Conservation (phyloP, 768 basidiomycete genomes). For the Leccinellum albellum region DNA sequence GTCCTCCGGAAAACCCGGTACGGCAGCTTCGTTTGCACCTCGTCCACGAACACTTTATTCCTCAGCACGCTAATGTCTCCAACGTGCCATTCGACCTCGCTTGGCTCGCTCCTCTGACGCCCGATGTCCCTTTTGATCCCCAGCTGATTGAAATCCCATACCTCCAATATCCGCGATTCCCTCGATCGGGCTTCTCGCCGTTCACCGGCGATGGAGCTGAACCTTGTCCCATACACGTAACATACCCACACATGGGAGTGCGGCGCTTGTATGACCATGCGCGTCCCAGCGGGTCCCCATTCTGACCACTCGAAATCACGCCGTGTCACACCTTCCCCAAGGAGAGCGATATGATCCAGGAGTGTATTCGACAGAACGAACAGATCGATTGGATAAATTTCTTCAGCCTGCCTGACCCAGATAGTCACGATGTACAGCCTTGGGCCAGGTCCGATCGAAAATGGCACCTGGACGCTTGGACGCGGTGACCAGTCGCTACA, state of each 20-base stretch:
- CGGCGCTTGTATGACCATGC: constrained; percentile 37
- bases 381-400: constrained; percentile 34
- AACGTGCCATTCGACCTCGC: constrained; percentile 22
- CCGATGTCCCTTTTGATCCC: constrained; percentile 30
- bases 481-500: constrained; percentile 43
- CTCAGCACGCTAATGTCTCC: constrained; percentile 25
- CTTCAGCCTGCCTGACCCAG: constrained; percentile 31
- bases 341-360: constrained; percentile 22
- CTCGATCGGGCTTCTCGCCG: constrained; percentile 9
- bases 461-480: constrained; percentile 39
- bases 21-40: constrained; percentile 45
- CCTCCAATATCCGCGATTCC: constrained; percentile 27
- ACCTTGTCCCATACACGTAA: constrained; percentile 50
- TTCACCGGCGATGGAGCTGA: constrained; percentile 28
- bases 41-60: constrained; percentile 37
- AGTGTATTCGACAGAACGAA: constrained; percentile 42
- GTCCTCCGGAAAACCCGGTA: constrained; percentile 36
- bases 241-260: constrained; percentile 53
- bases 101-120: neutral
- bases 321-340: constrained; percentile 12
- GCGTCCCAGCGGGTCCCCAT: constrained; percentile 51
- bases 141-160: constrained; percentile 53
- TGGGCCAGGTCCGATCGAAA: constrained; percentile 39
- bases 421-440: constrained; percentile 48
- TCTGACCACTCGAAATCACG: constrained; percentile 41